phyloP scores from a whole-genome alignment of 768 basidiomycete genomes.

The Neoboletus subvelutipes region DNA sequence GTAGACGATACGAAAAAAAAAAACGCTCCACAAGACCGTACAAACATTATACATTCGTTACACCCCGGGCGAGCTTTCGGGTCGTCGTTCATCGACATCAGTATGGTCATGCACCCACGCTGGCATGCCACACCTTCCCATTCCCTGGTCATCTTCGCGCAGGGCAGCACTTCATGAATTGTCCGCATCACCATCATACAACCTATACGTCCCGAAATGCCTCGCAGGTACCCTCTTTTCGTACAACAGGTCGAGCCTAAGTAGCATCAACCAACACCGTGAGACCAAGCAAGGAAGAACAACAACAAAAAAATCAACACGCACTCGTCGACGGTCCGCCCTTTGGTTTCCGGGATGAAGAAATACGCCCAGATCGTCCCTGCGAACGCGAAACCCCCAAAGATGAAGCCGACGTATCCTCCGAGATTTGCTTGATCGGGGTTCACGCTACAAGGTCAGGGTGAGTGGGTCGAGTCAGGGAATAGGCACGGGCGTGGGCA shows the following conservation, averaged over 20 bases:
- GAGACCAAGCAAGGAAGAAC: not conserved
- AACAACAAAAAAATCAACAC: slow-evolving; percentile 1
- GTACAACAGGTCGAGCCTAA: slow-evolving; percentile 34
- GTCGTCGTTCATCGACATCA: too few relatives aligned
- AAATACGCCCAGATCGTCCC: slow-evolving; percentile 28
- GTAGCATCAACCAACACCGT: not conserved
- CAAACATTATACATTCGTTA: too few relatives aligned
- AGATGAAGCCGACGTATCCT: slow-evolving; percentile 31
- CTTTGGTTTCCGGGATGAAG: slow-evolving; percentile 29
- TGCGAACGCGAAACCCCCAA: slow-evolving; percentile 22
- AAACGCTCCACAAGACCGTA: too few relatives aligned
- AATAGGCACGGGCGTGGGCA: not conserved
- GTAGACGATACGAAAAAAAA: too few relatives aligned
- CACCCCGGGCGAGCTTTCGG: too few relatives aligned
- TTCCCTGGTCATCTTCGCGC: too few relatives aligned
- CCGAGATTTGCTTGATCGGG: slow-evolving; percentile 28
- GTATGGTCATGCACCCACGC: too few relatives aligned
- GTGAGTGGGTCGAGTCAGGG: not conserved
- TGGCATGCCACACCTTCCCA: too few relatives aligned
- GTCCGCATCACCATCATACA: slow-evolving; percentile 10
- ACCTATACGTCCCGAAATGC: slow-evolving; percentile 19
- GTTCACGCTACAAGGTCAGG: slow-evolving; percentile 18
- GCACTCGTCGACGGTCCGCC: slow-evolving; percentile 31
- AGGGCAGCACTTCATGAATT: not conserved
- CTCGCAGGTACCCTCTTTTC: slow-evolving; percentile 31